A percentile compares a stretch with the other conserved stretches of the same genome.
These are phyloP conservation scores for Sarcocystis neurona DNA, from an alignment of 169 alveolate species.

Conservation along the genomic window DNA sequence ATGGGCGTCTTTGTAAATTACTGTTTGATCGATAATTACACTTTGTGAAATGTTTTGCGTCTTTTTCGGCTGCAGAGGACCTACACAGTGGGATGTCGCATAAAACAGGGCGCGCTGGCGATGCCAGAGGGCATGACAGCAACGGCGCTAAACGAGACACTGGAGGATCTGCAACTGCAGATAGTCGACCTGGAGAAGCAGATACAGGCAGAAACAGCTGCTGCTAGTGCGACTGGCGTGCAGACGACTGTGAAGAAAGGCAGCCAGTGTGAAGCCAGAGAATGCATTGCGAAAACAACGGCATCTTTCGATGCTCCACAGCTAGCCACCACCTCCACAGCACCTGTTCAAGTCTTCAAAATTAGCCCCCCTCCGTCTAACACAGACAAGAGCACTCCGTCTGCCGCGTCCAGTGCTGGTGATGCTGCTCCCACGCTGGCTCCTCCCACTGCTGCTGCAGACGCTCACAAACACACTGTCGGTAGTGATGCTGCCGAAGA, in stretches of 20 bases:
- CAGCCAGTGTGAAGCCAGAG: conserved; percentile 31
- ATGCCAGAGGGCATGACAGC: conserved; percentile 33
- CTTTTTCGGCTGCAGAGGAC: conserved; percentile 1
- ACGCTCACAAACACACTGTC: background rate
- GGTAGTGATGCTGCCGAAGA: too few species aligned
- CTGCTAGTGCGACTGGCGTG: background rate
- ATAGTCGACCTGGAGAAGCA: background rate
- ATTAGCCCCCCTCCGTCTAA: conserved; percentile 5
- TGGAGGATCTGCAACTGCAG: conserved; percentile 20
- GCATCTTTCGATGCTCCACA: conserved; percentile 25
- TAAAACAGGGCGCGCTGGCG: conserved; percentile 1
- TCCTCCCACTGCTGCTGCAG: background rate
- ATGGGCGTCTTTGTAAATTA: too few species aligned
- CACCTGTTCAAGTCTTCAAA: background rate
- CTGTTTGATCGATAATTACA: too few species aligned
- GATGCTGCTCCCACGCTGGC: background rate
- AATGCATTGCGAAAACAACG: conserved; percentile 12
- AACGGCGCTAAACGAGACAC: background rate
- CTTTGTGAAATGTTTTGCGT: too few species aligned
- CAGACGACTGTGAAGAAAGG: conserved; percentile 23
- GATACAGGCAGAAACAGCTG: background rate
- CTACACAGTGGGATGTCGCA: background rate
- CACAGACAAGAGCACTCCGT: too few species aligned
- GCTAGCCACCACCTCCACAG: conserved; percentile 2
- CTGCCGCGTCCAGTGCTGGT: conserved; percentile 3